Percentiles rank a stretch among this genome's conserved stretches.
phyloP scores from a whole-genome alignment of 2,329 filamentous ascomycete species.

The Ceratocystis alfenasii region DNA sequence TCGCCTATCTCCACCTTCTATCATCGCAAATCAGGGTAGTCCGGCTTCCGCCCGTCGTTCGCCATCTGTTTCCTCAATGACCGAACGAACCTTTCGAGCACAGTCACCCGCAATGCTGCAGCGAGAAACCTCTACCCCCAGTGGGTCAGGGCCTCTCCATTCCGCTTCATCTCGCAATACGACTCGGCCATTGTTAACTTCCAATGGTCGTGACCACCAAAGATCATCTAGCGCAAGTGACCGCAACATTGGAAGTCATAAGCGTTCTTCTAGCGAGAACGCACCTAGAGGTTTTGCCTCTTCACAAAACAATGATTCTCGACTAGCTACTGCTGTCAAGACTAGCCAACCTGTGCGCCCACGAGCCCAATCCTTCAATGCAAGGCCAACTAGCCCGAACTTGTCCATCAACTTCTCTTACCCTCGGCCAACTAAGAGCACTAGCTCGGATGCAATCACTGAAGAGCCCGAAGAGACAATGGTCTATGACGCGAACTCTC shows the following conservation, averaged over 20 bases:
- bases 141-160: constrained; percentile 31
- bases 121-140: constrained; percentile 29
- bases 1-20: constrained; percentile 11
- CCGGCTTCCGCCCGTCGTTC: constrained; percentile 42
- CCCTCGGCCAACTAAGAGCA: constrained; percentile 34
- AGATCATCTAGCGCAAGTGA: constrained; percentile 31
- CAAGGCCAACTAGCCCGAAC: constrained; percentile 36
- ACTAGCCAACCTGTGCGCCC: constrained; percentile 30
- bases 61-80: constrained; percentile 71
- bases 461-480: constrained; percentile 33
- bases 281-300: constrained; percentile 36
- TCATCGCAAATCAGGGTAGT: neutral
- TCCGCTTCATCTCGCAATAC: neutral
- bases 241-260: constrained; percentile 33
- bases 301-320: constrained; percentile 36
- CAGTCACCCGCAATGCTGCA: constrained; percentile 48
- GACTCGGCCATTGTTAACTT: neutral
- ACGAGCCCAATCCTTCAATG: constrained; percentile 34
- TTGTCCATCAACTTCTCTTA: constrained; percentile 50
- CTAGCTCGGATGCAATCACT: constrained; percentile 33
- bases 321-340: constrained; percentile 17
- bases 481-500: constrained; percentile 54
- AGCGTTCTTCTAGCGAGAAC: constrained; percentile 36
- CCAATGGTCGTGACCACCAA: constrained; percentile 16
- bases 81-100: constrained; percentile 73